phyloP scores from a whole-genome alignment of 2,329 filamentous ascomycete species.

The Monascus ruber region DNA sequence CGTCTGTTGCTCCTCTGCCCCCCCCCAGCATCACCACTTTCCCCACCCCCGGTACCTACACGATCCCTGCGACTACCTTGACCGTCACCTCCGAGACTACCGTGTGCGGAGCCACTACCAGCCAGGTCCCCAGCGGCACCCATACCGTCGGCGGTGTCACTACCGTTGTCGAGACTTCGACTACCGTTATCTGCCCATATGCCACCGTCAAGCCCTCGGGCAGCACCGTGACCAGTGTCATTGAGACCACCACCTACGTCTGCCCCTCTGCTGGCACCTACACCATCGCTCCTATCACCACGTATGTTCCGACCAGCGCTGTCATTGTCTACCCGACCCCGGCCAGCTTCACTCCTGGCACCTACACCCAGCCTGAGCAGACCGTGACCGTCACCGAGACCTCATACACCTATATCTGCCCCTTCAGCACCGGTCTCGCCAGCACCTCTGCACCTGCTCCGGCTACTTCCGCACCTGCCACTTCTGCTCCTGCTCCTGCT shows the following conservation, averaged over 20 bases:
- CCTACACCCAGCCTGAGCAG: conserved; percentile 58
- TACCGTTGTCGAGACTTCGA: conserved; percentile 54
- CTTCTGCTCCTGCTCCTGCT: conserved; percentile 9
- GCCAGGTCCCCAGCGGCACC: conserved; percentile 50
- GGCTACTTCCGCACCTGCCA: conserved; percentile 15
- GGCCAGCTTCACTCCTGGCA: conserved; percentile 55
- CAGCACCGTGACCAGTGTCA: conserved; percentile 52
- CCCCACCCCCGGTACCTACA: conserved; percentile 61
- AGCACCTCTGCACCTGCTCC: conserved; percentile 14
- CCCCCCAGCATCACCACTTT: conserved; percentile 41
- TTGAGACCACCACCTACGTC: conserved; percentile 59
- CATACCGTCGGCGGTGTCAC: conserved; percentile 63
- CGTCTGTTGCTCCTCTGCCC: conserved; percentile 25
- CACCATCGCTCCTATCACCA: conserved; percentile 60
- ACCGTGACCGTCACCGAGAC: conserved; percentile 60
- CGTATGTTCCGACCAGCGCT: conserved; percentile 41
- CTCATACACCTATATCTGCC: conserved; percentile 59
- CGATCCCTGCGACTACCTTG: conserved; percentile 61
- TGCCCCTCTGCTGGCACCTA: conserved; percentile 66
- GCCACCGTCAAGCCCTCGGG: conserved; percentile 51
- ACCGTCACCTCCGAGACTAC: conserved; percentile 57
- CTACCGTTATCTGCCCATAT: conserved; percentile 59
- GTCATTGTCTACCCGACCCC: conserved; percentile 54
- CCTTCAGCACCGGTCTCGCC: conserved; percentile 43
- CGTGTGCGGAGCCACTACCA: conserved; percentile 53